Evolutionary conservation across 768 basidiomycete genomes (phyloP), one percentile per base, ranked within the genome.

Genomic region (Vararia minispora): DNA sequence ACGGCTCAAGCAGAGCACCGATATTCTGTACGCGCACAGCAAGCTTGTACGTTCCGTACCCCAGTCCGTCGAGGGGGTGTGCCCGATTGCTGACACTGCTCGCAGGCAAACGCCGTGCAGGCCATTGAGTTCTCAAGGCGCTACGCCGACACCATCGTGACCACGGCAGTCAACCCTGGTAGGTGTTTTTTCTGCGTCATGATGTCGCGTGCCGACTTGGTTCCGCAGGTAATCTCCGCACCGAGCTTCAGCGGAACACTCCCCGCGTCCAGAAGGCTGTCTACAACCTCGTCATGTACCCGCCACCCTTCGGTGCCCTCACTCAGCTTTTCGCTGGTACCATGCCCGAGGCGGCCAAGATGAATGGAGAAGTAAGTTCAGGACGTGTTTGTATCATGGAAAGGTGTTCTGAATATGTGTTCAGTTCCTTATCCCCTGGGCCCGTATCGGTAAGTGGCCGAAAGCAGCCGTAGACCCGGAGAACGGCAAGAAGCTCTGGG

Each of bases 321-420:
- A 59, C 55, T 8, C 55, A 51, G 28, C 35, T 61, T 12, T 60
- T 51, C 39, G 60, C 57, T 8, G 58, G 44, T 12, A 60, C 56
- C 10, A 40, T 44, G 4, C 47, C 50, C 5, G 50, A 50, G 12
- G 55, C 57, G 9, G 41, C 33, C 11, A 43, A 46, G 12, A 24
- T 56, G 14, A 53, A 47, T 22, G 58, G 60, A 10, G 46, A 51
- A 46, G 58, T 61, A 16, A 22, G 42, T 41, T 37, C 3, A n/a
- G 20, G 5, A 11, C 21, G n/a, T n/a, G n/a, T 31, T 3, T n/a
- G 6, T 14, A 12, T 30, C 16, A 17, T 6, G 6, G 12, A 22
- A 30, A 6, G 16, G 7, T 37, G 10, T 27, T 2, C 27, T 28
- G n/a, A 39, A n/a, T n/a, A 25, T 6, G 5, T 18, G 24, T 21